These are phyloP conservation scores for Caryopteris hybrid DNA, from an alignment of 305 asterid species.

Conservation along the genomic window DNA sequence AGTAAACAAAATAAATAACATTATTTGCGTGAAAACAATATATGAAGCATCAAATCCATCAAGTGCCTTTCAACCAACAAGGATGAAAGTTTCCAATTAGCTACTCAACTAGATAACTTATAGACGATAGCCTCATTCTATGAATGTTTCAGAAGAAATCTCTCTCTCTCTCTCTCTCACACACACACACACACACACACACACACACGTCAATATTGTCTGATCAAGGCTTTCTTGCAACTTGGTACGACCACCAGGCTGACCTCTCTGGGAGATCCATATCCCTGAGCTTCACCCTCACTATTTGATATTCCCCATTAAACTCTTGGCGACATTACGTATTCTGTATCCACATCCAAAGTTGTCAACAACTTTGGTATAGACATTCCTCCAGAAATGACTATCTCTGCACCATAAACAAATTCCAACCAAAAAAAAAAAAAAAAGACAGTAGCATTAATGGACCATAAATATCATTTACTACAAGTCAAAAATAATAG, in stretches of 20 bases:
- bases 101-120: background rate
- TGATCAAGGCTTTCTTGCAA: background rate
- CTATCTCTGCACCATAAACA: conserved; percentile 31
- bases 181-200: too few relatives aligned
- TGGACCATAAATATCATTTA: background rate
- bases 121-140: too few relatives aligned
- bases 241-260: too few relatives aligned
- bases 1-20: too few relatives aligned
- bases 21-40: too few relatives aligned
- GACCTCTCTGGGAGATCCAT: background rate
- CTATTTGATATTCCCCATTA: conserved; percentile 19
- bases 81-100: background rate
- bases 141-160: too few relatives aligned
- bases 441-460: background rate
- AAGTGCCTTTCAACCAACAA: background rate
- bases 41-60: background rate
- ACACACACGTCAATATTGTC: background rate
- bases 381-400: conserved; percentile 63
- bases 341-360: conserved; percentile 28
- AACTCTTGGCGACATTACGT: conserved; percentile 41
- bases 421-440: too few relatives aligned
- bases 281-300: background rate
- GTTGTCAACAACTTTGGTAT: conserved; percentile 52
- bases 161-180: too few relatives aligned
- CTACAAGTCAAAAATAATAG: background rate